Conservation (phyloP, 768 basidiomycete species). For the Amanita molliuscula region DNA sequence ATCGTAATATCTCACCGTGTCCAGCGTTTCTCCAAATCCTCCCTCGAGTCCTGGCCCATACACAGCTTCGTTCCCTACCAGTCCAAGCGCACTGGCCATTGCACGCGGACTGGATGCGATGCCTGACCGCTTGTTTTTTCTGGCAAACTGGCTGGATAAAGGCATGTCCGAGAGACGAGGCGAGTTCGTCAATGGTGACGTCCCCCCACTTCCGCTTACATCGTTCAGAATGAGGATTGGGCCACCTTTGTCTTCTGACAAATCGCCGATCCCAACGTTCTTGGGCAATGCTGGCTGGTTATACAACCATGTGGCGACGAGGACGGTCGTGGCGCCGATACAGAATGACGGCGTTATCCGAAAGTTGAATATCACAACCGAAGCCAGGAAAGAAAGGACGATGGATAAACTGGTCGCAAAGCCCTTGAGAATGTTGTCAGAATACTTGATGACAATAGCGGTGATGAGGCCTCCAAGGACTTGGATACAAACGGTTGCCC, state of each 20-base stretch:
- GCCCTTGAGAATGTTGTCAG: conserved; percentile 93
- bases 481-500: conserved; percentile 85
- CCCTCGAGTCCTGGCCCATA: conserved; percentile 11
- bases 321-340: conserved; percentile 76
- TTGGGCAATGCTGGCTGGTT: conserved; percentile 49
- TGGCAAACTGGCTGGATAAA: conserved; percentile 50
- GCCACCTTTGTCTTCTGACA: conserved; percentile 11
- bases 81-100: conserved; percentile 39
- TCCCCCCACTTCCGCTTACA: conserved; percentile 9
- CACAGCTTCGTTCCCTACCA: conserved; percentile 11
- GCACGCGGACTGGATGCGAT: conserved; percentile 37
- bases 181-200: conserved; percentile 17
- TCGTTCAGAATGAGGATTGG: conserved; percentile 3
- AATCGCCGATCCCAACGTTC: conserved; percentile 1
- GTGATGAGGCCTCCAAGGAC: conserved; percentile 91
- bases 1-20: conserved; percentile 25
- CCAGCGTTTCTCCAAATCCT: conserved; percentile 18
- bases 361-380: conserved; percentile 86
- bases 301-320: conserved; percentile 90
- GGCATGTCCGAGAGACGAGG: conserved; percentile 40
- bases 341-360: conserved; percentile 80
- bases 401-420: conserved; percentile 95
- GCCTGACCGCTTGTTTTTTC: conserved; percentile 24
- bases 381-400: conserved; percentile 89
- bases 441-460: conserved; percentile 94